These are phyloP conservation scores for Lachancea lanzarotensis DNA, from an alignment of 805 yeast genomes.

Conservation along the genomic window DNA sequence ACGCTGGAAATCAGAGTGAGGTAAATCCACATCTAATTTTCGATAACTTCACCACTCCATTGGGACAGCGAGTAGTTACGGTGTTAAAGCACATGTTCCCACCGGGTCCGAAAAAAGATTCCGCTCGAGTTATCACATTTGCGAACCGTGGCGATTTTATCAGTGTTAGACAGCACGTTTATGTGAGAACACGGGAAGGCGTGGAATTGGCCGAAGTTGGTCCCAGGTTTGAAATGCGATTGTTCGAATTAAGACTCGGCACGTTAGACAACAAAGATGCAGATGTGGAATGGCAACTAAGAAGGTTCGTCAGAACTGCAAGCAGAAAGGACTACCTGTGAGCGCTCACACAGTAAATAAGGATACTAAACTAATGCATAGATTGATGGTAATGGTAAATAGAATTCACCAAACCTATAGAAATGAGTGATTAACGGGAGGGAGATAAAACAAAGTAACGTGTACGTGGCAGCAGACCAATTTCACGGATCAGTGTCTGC, in stretches of 20 bases:
- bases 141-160: slow-evolving; percentile 87
- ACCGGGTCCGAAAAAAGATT: slow-evolving; percentile 89
- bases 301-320: slow-evolving; percentile 92
- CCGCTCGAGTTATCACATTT: slow-evolving; percentile 88
- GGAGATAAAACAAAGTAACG: too few species aligned
- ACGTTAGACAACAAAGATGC: slow-evolving; percentile 93
- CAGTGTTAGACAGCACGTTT: slow-evolving; percentile 91
- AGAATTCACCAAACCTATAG: not conserved
- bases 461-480: too few species aligned
- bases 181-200: slow-evolving; percentile 77
- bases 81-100: slow-evolving; percentile 87
- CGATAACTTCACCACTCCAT: slow-evolving; percentile 74
- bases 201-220: slow-evolving; percentile 96
- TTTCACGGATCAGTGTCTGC: too few species aligned
- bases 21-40: slow-evolving; percentile 91
- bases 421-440: too few species aligned
- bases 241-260: slow-evolving; percentile 83
- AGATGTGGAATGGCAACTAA: slow-evolving; percentile 93
- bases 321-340: slow-evolving; percentile 82
- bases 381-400: not conserved
- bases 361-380: not conserved
- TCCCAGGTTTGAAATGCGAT: slow-evolving; percentile 96
- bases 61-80: slow-evolving; percentile 77
- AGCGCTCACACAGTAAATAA: not conserved
- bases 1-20: slow-evolving; percentile 83